A percentile compares a stretch with the other conserved stretches of the same genome.
Conservation (phyloP, 106 monocot species). For the Ottelia alismoides region DNA sequence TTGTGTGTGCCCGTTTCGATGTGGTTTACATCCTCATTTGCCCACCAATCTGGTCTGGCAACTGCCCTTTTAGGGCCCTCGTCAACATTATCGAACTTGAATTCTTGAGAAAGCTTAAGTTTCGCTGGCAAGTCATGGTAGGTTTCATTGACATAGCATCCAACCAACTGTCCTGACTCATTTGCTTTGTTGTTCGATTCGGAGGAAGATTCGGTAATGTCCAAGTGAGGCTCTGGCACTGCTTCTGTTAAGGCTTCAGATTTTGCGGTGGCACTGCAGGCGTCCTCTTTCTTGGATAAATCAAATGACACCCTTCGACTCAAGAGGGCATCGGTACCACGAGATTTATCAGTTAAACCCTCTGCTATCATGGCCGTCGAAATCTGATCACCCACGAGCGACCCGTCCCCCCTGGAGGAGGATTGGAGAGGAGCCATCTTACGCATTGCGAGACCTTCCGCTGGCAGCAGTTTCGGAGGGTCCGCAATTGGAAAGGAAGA, state of each 20-base stretch:
- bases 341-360: not conserved
- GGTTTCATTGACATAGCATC: slow-evolving; percentile 15
- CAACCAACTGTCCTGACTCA: not conserved
- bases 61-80: slow-evolving; percentile 14
- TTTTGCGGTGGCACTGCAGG: slow-evolving; percentile 28
- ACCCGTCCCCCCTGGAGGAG: slow-evolving; percentile 16
- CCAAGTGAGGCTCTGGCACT: not conserved
- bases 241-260: slow-evolving; percentile 6
- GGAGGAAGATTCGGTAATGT: not conserved
- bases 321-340: slow-evolving; percentile 7
- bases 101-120: slow-evolving; percentile 43
- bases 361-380: slow-evolving; percentile 10
- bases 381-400: slow-evolving; percentile 35
- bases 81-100: slow-evolving; percentile 67
- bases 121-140: slow-evolving; percentile 38
- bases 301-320: slow-evolving; percentile 58
- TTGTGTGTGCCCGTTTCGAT: slow-evolving; percentile 12
- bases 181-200: not conserved
- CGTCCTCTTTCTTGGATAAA: slow-evolving; percentile 44
- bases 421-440: slow-evolving; percentile 17
- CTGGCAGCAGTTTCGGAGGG: slow-evolving; percentile 28
- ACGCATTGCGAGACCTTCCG: slow-evolving; percentile 29
- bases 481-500: slow-evolving; percentile 18
- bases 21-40: slow-evolving; percentile 36
- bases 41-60: slow-evolving; percentile 63